phyloP scores from a whole-genome alignment of 495 filamentous ascomycete species.

The Aspergillus conjunctus region DNA sequence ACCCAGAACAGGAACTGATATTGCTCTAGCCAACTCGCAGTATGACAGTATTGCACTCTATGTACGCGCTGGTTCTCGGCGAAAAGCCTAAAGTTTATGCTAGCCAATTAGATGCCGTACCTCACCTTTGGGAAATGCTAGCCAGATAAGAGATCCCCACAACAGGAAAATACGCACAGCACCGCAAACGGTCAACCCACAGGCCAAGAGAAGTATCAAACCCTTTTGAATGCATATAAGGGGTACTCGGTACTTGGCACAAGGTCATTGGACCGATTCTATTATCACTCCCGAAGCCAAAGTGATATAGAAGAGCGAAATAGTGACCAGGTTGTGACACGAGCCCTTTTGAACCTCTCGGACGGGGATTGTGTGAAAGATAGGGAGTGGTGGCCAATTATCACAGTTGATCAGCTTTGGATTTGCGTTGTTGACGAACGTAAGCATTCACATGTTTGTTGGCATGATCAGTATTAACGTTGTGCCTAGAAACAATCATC shows the following conservation, averaged over 20 bases:
- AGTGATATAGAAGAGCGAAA: slow-evolving; percentile 56
- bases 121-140: slow-evolving; percentile 5
- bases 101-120: background rate
- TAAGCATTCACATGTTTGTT: slow-evolving; percentile 32
- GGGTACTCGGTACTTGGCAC: slow-evolving; percentile 45
- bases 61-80: background rate
- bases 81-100: background rate
- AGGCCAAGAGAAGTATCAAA: background rate
- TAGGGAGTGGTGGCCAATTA: slow-evolving; percentile 35
- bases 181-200: background rate
- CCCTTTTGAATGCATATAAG: background rate
- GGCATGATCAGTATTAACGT: background rate
- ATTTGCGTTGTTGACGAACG: slow-evolving; percentile 57
- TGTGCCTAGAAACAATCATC: slow-evolving; percentile 43
- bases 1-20: background rate
- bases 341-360: background rate
- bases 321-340: slow-evolving; percentile 56
- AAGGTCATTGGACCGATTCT: slow-evolving; percentile 60
- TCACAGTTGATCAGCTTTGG: slow-evolving; percentile 65
- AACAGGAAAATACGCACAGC: background rate
- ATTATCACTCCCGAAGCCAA: slow-evolving; percentile 55
- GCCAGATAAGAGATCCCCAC: no score
- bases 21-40: background rate
- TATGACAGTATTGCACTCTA: background rate
- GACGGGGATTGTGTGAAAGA: background rate